phyloP scores from a whole-genome alignment of 139 green algal species.

The Medakamo hakoo region DNA sequence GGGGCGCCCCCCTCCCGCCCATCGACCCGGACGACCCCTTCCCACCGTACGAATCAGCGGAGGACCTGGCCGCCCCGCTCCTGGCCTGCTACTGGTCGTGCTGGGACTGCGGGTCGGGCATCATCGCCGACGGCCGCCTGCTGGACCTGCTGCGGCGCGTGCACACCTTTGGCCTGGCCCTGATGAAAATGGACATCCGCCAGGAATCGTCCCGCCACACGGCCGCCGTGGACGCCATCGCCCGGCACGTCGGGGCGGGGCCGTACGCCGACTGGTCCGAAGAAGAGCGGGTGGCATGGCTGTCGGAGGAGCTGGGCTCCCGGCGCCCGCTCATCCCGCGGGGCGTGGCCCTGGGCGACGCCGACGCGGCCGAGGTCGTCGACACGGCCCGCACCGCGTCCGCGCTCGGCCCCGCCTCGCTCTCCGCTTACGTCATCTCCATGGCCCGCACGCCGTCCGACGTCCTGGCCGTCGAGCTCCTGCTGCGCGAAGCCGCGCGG shows the following conservation, averaged over 20 bases:
- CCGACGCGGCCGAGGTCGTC: constrained; percentile 43
- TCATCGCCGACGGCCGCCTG: constrained; percentile 77
- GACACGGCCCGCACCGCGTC: constrained; percentile 36
- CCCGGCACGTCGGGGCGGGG: constrained; percentile 62
- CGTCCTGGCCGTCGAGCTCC: constrained; percentile 85
- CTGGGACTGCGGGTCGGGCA: constrained; percentile 64
- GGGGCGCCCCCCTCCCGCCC: not conserved
- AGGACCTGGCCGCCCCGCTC: constrained; percentile 60
- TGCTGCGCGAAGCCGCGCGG: constrained; percentile 65
- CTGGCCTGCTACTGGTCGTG: constrained; percentile 73
- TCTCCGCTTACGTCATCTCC: constrained; percentile 89
- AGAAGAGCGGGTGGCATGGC: constrained; percentile 39
- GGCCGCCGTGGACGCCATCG: constrained; percentile 74
- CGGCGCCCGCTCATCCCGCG: constrained; percentile 49
- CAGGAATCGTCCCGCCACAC: constrained; percentile 76
- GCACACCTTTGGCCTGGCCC: constrained; percentile 70
- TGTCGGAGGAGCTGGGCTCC: constrained; percentile 44
- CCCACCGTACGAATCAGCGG: constrained; percentile 26
- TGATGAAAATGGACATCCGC: constrained; percentile 90
- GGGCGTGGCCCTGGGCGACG: constrained; percentile 22
- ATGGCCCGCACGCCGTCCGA: constrained; percentile 78
- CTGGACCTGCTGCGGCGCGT: constrained; percentile 80
- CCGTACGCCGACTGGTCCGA: constrained; percentile 62
- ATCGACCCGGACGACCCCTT: no score
- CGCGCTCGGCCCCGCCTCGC: constrained; percentile 23